These are phyloP conservation scores for Geotrichum citri-aurantii DNA, from an alignment of 1,139 yeast species.

Conservation along the genomic window DNA sequence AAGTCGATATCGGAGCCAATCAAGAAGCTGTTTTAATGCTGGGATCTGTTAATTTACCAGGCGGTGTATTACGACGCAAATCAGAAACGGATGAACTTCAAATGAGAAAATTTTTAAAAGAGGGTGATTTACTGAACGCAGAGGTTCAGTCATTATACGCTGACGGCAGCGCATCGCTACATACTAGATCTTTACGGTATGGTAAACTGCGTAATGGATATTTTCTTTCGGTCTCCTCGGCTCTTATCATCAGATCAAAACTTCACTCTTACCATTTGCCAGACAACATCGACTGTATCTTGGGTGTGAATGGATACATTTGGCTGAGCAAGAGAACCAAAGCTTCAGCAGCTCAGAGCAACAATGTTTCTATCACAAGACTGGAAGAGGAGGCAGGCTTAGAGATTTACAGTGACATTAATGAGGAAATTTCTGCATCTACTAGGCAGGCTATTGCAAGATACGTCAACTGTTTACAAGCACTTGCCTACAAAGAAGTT, in stretches of 20 bases:
- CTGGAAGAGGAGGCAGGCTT: conserved; percentile 91
- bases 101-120: conserved; percentile 90
- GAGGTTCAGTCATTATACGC: conserved; percentile 88
- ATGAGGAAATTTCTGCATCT: conserved; percentile 60
- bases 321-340: conserved; percentile 78
- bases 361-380: conserved; percentile 64
- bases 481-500: conserved; percentile 73
- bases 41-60: conserved; percentile 95
- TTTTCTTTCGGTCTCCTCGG: conserved; percentile 73
- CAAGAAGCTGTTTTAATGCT: conserved; percentile 89
- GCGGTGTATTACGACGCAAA: conserved; percentile 91
- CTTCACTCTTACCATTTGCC: conserved; percentile 83
- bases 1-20: conserved; percentile 89
- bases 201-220: conserved; percentile 93
- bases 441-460: conserved; percentile 73
- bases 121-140: conserved; percentile 94
- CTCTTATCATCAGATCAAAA: conserved; percentile 75
- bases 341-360: conserved; percentile 33
- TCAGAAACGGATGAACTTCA: conserved; percentile 93
- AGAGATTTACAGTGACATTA: conserved; percentile 91
- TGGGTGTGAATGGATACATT: conserved; percentile 91
- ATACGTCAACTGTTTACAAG: conserved; percentile 76
- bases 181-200: conserved; percentile 89
- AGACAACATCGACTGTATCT: conserved; percentile 80
- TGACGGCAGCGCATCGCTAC: conserved; percentile 91